Evolutionary conservation across 768 basidiomycete species (phyloP), one percentile per base, ranked within the genome.

Genomic region (Lactarius sp.): DNA sequence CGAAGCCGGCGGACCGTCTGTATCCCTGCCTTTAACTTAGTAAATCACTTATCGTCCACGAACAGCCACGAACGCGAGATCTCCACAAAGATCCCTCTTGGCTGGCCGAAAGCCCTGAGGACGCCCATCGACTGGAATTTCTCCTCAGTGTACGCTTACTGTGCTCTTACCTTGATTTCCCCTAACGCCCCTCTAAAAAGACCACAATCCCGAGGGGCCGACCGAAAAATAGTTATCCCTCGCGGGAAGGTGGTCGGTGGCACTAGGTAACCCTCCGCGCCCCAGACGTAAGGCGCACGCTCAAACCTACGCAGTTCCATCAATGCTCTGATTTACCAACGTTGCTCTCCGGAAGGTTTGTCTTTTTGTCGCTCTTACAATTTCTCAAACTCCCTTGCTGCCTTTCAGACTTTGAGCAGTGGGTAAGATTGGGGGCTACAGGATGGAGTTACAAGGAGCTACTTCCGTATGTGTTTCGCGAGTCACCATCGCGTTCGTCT

Each of bases 1-100:
- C 2, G 85, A 87, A 70, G 80, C 84, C 20, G 85, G 85, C 4
- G 75, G 74, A 59, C 88, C 86, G 87, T 85, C 51, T 22, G 71
- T n/a, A 12, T 33, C 22, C n/a, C 8, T 33, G 52, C 34, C 50
- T 39, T 10, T 37, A 2, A 31, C 13, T 1, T n/a, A 3, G 27
- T 33, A 39, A 22, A 12, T 39, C 59, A 10, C 20, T 27, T 51
- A 16, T 37, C 51, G 18, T 36, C 18, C 18, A 31, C 18, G 7
- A 37, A 1, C n/a, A 61, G 60, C 16, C 59, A 60, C 9, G 59
- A 60, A 37, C 27, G 46, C 4, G 53, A 61, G 18, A 22, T 55
- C 5, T 36, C 42, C 31, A 55, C 53, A 34, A 34, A 42, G 31
- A 55, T 61, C 12, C 60, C 60, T 31, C 60, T 60, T 39, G 59